phyloP scores from a whole-genome alignment of 2,329 filamentous ascomycete genomes.

The Aspergillus ustus region DNA sequence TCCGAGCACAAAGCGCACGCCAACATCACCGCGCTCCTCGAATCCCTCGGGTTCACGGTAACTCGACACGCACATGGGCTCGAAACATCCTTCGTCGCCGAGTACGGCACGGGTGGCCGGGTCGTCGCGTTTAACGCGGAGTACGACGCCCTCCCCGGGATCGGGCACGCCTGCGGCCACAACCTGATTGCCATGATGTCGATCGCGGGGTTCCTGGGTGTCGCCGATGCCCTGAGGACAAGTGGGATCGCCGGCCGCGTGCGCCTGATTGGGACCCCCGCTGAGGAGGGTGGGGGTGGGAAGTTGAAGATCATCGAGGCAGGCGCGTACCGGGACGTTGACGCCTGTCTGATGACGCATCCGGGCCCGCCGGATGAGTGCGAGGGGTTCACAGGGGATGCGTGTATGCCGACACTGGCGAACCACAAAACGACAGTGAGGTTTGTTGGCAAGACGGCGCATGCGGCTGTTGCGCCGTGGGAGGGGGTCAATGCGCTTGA shows the following conservation, averaged over 20 bases:
- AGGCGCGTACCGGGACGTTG: slow-evolving; percentile 47
- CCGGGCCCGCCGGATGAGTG: not conserved
- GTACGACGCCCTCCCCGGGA: slow-evolving; percentile 49
- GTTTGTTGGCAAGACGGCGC: slow-evolving; percentile 58
- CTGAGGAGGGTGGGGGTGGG: slow-evolving; percentile 46
- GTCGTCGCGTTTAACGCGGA: slow-evolving; percentile 47
- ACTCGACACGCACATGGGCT: slow-evolving; percentile 57
- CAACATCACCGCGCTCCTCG: slow-evolving; percentile 52
- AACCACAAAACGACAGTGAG: slow-evolving; percentile 37
- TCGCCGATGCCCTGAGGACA: slow-evolving; percentile 50
- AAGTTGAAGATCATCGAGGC: slow-evolving; percentile 49
- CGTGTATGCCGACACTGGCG: slow-evolving; percentile 31
- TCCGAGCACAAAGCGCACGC: slow-evolving; percentile 59
- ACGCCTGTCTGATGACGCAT: slow-evolving; percentile 52
- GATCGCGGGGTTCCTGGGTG: slow-evolving; percentile 49
- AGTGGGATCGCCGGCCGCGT: slow-evolving; percentile 44
- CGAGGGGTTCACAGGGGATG: slow-evolving; percentile 23
- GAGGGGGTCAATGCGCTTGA: slow-evolving; percentile 65
- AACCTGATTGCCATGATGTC: slow-evolving; percentile 45
- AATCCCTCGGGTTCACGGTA: slow-evolving; percentile 52
- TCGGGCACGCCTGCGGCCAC: slow-evolving; percentile 49
- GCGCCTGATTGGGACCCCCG: slow-evolving; percentile 45
- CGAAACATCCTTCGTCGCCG: slow-evolving; percentile 57
- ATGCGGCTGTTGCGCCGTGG: slow-evolving; percentile 63
- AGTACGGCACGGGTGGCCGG: slow-evolving; percentile 46